Base-by-base conservation (phyloP, 2,329 filamentous ascomycete genomes). In the Alternaria novae-zelandiae region DNA sequence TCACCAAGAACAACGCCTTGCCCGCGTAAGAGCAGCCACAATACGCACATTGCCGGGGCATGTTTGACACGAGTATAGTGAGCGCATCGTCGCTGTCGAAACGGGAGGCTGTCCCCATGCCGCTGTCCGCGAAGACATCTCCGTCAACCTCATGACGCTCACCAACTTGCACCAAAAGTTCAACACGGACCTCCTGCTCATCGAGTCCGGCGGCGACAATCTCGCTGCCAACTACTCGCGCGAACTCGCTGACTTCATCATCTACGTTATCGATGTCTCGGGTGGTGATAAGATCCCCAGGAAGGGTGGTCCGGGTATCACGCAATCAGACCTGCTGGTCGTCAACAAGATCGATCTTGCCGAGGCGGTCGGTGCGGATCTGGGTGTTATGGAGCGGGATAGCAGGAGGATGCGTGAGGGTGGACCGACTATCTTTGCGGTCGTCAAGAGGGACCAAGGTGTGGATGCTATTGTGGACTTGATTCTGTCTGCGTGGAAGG, bases 301-400 rank as follows among this genome's bases (percentile, higher is more conserved):
- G 26, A 99, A 99, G 83, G 96, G 96, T 26, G 96, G 96, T 0
- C 96, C 96, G 0, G 96, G 96, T 2, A 99, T 99, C 79, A 99
- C 96, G 6, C 95, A 97, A 83, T 96, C 92, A 73, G 96, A 99
- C 77, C 79, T 99, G 79, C 82, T 99, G 68, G 87, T 99, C 20
- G 93, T 99, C 55, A 99, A 99, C 82, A 99, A 99, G 89, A 97
- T 94, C 47, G 96, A 99, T 82, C 81, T 99, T 69, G 94, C 96
- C 0, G 91, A 94, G 82, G 88, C 92, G 6, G 90, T 99, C 23
- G 96, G 96, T 13, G 96, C 96, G 0, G 96, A 98, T 80, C 79
- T 99, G 70, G 86, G 83, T 20, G 93, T 99, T 46, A 99, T 99
- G 96, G 96, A 98, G 83, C 84, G 94, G 61, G 96, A 98, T 82